phyloP scores from a whole-genome alignment of 176 grass and related monocot species.

The Olyra latifolia region DNA sequence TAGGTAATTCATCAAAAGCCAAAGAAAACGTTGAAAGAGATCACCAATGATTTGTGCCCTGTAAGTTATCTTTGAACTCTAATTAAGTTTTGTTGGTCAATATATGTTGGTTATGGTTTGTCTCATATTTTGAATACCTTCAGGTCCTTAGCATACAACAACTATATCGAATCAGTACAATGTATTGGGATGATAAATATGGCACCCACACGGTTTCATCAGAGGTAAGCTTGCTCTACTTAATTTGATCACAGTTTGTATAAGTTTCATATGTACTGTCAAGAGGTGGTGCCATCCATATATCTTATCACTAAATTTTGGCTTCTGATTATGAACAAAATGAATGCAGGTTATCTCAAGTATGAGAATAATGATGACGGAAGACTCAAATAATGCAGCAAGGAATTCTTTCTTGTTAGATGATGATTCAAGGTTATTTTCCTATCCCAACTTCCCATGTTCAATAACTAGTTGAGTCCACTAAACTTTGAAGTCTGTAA shows the following conservation, averaged over 20 bases:
- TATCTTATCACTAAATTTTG: background rate
- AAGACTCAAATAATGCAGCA: slow-evolving; percentile 83
- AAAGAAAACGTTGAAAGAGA: slow-evolving; percentile 98
- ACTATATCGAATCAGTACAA: slow-evolving; percentile 96
- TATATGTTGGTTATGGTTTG: slow-evolving; percentile 35
- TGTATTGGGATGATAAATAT: slow-evolving; percentile 99
- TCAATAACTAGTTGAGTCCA: slow-evolving; percentile 15
- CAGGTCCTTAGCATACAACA: slow-evolving; percentile 99
- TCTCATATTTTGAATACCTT: slow-evolving; percentile 19
- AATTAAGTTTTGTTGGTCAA: slow-evolving; percentile 13
- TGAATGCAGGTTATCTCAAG: slow-evolving; percentile 74
- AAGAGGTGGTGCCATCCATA: background rate
- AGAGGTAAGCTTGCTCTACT: slow-evolving; percentile 62
- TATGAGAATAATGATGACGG: slow-evolving; percentile 97
- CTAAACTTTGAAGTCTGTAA: background rate
- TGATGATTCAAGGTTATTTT: slow-evolving; percentile 90
- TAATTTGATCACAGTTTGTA: slow-evolving; percentile 21
- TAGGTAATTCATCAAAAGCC: slow-evolving; percentile 99
- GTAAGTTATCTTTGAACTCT: slow-evolving; percentile 54
- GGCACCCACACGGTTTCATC: slow-evolving; percentile 97
- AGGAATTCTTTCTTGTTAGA: slow-evolving; percentile 94
- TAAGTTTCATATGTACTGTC: background rate
- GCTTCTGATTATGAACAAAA: slow-evolving; percentile 24
- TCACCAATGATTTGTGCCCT: slow-evolving; percentile 95
- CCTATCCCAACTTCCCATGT: background rate